phyloP scores from a whole-genome alignment of 306 rosid species.

The Casuarina equisetifolia region DNA sequence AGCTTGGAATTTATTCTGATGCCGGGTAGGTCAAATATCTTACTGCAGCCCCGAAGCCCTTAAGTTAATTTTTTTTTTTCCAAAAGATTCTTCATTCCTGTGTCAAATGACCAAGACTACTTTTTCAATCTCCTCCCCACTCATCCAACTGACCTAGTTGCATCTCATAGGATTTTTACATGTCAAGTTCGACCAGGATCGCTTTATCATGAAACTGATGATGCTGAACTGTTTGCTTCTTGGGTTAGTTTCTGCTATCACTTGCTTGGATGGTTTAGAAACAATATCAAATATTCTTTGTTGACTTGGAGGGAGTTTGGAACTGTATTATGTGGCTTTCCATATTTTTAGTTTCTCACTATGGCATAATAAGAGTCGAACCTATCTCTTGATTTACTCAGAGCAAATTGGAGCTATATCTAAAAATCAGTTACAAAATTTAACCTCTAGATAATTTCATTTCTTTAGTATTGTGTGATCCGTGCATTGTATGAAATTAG shows the following conservation, averaged over 20 bases:
- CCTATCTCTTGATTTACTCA: not conserved
- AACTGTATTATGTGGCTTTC: not conserved
- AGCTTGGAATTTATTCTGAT: slow-evolving; percentile 94
- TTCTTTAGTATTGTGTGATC: not conserved
- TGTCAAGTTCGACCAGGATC: slow-evolving; percentile 99
- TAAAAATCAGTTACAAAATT: not conserved
- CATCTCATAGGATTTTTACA: slow-evolving; percentile 60
- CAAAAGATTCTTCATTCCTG: slow-evolving; percentile 5
- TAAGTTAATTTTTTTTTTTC: slow-evolving; percentile 3
- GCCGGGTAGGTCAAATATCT: slow-evolving; percentile 75
- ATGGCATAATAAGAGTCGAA: slow-evolving; percentile 10
- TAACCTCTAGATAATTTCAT: not conserved
- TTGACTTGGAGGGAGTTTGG: slow-evolving; percentile 11
- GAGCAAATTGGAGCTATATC: not conserved
- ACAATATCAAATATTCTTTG: slow-evolving; percentile 16
- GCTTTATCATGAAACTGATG: slow-evolving; percentile 70
- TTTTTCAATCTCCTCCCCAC: slow-evolving; percentile 19
- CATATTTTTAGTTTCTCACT: slow-evolving; percentile 2
- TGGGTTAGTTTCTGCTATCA: slow-evolving; percentile 68
- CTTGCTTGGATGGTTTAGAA: slow-evolving; percentile 9
- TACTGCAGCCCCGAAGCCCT: slow-evolving; percentile 26
- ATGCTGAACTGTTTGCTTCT: slow-evolving; percentile 80
- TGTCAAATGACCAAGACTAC: slow-evolving; percentile 23
- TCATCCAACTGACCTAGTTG: slow-evolving; percentile 31
- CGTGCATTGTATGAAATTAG: not conserved